Percentiles rank a stretch among this genome's conserved stretches.
Conservation (phyloP, 306 rosid genomes). For the Prinsepia uniflora region DNA sequence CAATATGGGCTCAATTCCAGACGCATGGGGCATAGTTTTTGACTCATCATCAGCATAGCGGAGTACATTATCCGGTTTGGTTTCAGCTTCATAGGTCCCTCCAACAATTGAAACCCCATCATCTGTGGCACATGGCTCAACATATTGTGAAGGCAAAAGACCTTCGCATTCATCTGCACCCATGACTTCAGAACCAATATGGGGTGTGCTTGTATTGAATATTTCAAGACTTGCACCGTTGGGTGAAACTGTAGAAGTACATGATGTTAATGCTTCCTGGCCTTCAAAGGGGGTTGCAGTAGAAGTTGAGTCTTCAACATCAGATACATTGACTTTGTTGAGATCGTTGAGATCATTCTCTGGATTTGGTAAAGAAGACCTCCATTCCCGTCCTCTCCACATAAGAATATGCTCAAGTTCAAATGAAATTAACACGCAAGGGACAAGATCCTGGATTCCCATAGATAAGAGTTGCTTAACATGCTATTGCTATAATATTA, state of each 20-base stretch:
- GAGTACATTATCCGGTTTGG: constrained; percentile 24
- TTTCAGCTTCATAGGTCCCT: constrained; percentile 22
- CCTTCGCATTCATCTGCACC: constrained; percentile 27
- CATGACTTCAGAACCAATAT: constrained; percentile 18
- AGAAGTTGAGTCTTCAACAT: constrained; percentile 15
- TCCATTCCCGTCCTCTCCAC: constrained; percentile 88
- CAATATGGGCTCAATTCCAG: constrained; percentile 23
- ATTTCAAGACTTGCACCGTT: constrained; percentile 25
- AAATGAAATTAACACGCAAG: constrained; percentile 79
- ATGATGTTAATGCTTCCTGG: constrained; percentile 18
- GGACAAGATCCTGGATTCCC: constrained; percentile 83
- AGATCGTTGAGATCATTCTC: constrained; percentile 19
- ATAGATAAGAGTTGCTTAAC: background rate
- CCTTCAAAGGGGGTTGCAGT: constrained; percentile 28
- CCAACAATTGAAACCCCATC: constrained; percentile 30
- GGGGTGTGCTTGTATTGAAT: constrained; percentile 24
- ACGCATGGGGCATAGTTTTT: constrained; percentile 15
- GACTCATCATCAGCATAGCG: constrained; percentile 21
- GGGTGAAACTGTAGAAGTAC: constrained; percentile 3
- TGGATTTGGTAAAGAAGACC: constrained; percentile 43
- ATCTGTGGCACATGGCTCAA: constrained; percentile 19
- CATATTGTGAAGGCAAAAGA: constrained; percentile 20
- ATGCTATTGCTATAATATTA: background rate
- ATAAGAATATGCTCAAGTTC: constrained; percentile 78
- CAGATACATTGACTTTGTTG: constrained; percentile 32